A percentile compares a stretch with the other conserved stretches of the same genome.
phyloP scores from a whole-genome alignment of 108 stramenopile species.

The Seminavis robusta region DNA sequence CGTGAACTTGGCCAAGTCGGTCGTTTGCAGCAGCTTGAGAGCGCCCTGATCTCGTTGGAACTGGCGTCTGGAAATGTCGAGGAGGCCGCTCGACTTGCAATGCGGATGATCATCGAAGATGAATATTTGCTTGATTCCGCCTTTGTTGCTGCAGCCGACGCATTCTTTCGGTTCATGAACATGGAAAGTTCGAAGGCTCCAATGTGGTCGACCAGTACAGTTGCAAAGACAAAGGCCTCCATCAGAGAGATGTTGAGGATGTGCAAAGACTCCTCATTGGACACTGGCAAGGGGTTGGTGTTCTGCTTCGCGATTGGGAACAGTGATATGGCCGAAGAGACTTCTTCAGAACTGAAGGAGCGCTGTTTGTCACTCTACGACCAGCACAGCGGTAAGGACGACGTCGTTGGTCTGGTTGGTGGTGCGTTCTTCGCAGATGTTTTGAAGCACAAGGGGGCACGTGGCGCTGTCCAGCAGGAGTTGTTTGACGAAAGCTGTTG shows the following conservation, averaged over 20 bases:
- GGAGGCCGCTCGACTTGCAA: slow-evolving; percentile 34
- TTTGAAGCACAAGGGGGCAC: background rate
- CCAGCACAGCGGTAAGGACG: slow-evolving; percentile 8
- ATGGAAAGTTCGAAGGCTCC: background rate
- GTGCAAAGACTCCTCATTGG: slow-evolving; percentile 10
- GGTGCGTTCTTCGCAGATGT: background rate
- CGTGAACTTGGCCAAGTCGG: slow-evolving; percentile 29
- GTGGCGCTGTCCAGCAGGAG: slow-evolving; percentile 5
- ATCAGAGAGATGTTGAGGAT: slow-evolving; percentile 13
- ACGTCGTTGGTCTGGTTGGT: slow-evolving; percentile 16
- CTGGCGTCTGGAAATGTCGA: slow-evolving; percentile 14
- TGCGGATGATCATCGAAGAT: slow-evolving; percentile 57
- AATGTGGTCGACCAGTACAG: background rate
- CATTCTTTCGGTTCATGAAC: slow-evolving; percentile 6
- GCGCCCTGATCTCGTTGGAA: slow-evolving; percentile 26
- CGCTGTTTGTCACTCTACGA: slow-evolving; percentile 9
- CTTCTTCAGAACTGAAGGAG: background rate
- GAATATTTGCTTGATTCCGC: slow-evolving; percentile 41
- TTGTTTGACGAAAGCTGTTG: too few relatives aligned
- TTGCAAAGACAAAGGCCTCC: background rate
- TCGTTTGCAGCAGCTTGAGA: slow-evolving; percentile 47
- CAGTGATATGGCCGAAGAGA: background rate
- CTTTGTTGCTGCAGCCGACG: slow-evolving; percentile 24
- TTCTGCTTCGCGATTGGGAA: slow-evolving; percentile 21
- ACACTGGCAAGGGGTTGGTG: slow-evolving; percentile 19